These are phyloP conservation scores for Viridothelium virens DNA, from an alignment of 495 filamentous ascomycete genomes.

Conservation along the genomic window DNA sequence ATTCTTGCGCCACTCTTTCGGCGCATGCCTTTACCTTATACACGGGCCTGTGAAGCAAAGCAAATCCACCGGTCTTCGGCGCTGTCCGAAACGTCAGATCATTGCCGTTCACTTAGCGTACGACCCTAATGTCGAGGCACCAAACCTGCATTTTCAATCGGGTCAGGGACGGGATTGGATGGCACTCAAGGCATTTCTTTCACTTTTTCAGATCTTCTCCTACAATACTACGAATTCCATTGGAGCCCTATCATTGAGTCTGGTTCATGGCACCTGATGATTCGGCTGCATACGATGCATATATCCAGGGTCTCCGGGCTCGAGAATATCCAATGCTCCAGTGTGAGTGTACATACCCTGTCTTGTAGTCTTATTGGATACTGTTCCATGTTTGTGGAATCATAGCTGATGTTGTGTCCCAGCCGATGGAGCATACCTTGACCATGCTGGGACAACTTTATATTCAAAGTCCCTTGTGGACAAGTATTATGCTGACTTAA, in stretches of 20 bases:
- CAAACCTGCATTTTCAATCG: not conserved
- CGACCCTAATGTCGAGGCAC: not conserved
- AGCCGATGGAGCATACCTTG: constrained; percentile 61
- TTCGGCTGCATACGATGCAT: constrained; percentile 47
- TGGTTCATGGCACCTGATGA: not conserved
- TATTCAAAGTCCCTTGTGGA: constrained; percentile 57
- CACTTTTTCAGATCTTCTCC: not conserved
- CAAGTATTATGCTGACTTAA: constrained; percentile 50
- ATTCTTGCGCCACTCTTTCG: too few relatives aligned
- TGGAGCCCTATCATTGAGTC: not conserved
- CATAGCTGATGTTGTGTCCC: not conserved
- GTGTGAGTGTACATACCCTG: constrained; percentile 43
- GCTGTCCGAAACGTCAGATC: not conserved
- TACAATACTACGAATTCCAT: not conserved
- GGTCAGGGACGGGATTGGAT: not conserved
- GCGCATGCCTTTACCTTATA: too few relatives aligned
- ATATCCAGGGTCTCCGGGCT: constrained; percentile 60
- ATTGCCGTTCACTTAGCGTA: not conserved
- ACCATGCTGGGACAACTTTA: constrained; percentile 84
- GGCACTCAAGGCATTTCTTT: not conserved
- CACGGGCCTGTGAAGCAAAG: not conserved
- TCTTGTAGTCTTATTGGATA: not conserved
- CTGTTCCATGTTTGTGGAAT: constrained; percentile 38
- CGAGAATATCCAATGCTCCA: constrained; percentile 78
- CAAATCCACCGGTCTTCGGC: not conserved